phyloP scores from a whole-genome alignment of 2,329 filamentous ascomycete genomes.

The Nemania abortiva region DNA sequence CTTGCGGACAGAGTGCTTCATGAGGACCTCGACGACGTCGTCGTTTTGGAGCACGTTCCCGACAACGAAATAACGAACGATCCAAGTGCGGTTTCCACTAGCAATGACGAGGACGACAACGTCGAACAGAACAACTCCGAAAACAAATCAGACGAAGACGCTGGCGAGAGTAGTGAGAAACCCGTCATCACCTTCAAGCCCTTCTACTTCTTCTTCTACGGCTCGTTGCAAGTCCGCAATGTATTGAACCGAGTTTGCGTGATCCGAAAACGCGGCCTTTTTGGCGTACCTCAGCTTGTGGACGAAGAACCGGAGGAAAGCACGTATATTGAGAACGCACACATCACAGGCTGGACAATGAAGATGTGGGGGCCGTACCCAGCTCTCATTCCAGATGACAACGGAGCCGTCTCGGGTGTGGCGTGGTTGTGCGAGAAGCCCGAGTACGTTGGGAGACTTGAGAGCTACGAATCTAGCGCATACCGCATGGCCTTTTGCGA shows the following conservation, averaged over 20 bases:
- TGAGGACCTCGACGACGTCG: slow-evolving; percentile 1
- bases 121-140: background rate
- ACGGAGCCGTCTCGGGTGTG: slow-evolving; percentile 34
- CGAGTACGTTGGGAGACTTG: slow-evolving; percentile 32
- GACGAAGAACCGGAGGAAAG: background rate
- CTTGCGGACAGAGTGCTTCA: slow-evolving; percentile 21
- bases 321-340: slow-evolving; percentile 19
- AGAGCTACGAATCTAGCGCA: slow-evolving; percentile 37
- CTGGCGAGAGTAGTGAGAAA: background rate
- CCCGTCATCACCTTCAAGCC: slow-evolving; percentile 40
- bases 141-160: background rate
- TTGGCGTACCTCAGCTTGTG: slow-evolving; percentile 20
- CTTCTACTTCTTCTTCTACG: slow-evolving; percentile 50
- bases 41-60: background rate
- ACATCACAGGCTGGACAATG: slow-evolving; percentile 40
- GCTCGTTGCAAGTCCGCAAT: slow-evolving; percentile 39
- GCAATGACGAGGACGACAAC: background rate
- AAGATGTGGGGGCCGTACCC: slow-evolving; percentile 41
- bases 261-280: background rate
- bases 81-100: background rate
- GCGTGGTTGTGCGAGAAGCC: slow-evolving; percentile 43
- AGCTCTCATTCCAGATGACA: slow-evolving; percentile 38
- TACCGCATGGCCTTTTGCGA: slow-evolving; percentile 42
- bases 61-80: background rate
- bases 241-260: background rate